Conservation (phyloP, 306 rosid species). For the Calophaca sinica region DNA sequence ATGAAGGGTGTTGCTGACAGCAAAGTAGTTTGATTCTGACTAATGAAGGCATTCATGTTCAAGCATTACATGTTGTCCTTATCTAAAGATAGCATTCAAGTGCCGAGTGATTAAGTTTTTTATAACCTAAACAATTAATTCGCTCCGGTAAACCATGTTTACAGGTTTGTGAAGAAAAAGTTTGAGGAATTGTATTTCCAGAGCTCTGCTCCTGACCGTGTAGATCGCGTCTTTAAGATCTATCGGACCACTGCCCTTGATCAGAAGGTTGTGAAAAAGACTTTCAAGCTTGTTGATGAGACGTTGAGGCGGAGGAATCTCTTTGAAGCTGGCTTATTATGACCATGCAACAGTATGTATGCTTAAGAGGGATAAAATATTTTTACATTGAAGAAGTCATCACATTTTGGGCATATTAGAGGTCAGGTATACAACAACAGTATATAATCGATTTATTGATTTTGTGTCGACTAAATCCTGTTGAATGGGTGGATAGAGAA, state of each 20-base stretch:
- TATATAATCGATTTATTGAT: conserved; percentile 55
- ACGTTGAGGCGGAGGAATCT: conserved; percentile 93
- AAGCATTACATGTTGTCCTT: conserved; percentile 7
- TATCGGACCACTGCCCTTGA: conserved; percentile 96
- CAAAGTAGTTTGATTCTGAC: conserved; percentile 23
- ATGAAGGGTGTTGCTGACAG: conserved; percentile 31
- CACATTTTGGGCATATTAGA: conserved; percentile 61
- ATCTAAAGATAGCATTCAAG: background rate
- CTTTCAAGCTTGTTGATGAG: conserved; percentile 97
- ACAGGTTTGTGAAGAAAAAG: conserved; percentile 95
- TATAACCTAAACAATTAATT: background rate
- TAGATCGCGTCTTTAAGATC: conserved; percentile 91
- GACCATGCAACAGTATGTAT: conserved; percentile 48
- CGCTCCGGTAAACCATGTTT: background rate
- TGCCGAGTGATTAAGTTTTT: background rate
- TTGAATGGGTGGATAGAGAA: conserved; percentile 49
- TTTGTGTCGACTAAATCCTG: conserved; percentile 57
- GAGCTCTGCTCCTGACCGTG: conserved; percentile 88
- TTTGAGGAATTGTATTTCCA: conserved; percentile 93
- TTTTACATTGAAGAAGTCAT: conserved; percentile 45
- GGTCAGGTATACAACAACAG: conserved; percentile 51
- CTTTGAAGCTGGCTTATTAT: conserved; percentile 92
- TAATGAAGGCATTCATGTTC: conserved; percentile 31
- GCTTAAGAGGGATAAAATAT: conserved; percentile 27
- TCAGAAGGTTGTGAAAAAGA: conserved; percentile 98